Conservation (phyloP, 148 eudicot species). For the Gaultheria prostrata region DNA sequence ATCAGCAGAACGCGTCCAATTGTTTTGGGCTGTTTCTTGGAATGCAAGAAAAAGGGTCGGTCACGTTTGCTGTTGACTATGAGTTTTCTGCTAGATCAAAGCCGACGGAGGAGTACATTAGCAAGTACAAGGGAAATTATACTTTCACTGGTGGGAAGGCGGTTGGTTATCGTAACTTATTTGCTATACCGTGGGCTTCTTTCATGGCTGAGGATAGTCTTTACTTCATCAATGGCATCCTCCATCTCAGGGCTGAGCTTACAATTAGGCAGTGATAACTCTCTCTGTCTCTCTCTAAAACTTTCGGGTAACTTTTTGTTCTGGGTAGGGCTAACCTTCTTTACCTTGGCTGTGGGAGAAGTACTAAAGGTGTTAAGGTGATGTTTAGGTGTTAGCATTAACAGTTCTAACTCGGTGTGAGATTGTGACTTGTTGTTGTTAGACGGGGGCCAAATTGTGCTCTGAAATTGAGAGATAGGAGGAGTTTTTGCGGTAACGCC, state of each 20-base stretch:
- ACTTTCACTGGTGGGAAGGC: conserved; percentile 92
- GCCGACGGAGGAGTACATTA: conserved; percentile 71
- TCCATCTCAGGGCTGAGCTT: conserved; percentile 88
- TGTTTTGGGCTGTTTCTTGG: conserved; percentile 87
- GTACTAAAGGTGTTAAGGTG: not conserved
- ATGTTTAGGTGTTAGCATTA: conserved; percentile 1
- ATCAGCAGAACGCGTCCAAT: conserved; percentile 81
- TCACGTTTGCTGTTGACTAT: conserved; percentile 75
- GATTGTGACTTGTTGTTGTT: not conserved
- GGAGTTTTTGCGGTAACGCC: not conserved
- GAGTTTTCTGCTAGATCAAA: conserved; percentile 84
- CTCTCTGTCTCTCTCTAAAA: not conserved
- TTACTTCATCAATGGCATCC: conserved; percentile 72
- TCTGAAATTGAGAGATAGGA: not conserved
- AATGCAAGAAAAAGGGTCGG: conserved; percentile 94
- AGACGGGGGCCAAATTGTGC: conserved; percentile 8
- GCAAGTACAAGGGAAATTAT: conserved; percentile 86
- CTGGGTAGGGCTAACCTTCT: conserved; percentile 16
- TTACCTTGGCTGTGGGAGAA: conserved; percentile 1
- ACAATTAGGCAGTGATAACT: conserved; percentile 52
- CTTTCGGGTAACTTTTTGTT: not conserved
- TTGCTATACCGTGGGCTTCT: conserved; percentile 77
- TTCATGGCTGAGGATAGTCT: conserved; percentile 89
- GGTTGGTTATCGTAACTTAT: conserved; percentile 81
- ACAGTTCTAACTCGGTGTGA: conserved; percentile 8